Conservation (phyloP, 257 asterid genomes). For the Fraxinus americana region DNA sequence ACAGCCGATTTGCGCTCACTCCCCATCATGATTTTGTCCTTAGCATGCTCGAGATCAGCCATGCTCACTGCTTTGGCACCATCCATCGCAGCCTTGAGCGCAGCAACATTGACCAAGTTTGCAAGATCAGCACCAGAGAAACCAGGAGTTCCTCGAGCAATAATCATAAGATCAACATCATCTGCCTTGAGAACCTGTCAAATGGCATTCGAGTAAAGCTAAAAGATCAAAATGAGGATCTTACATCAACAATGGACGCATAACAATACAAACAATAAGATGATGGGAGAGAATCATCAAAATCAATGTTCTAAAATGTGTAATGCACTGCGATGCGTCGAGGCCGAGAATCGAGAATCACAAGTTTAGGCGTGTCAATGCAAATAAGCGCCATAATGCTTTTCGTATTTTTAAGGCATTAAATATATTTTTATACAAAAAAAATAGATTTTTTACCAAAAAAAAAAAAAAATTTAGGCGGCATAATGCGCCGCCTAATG, state of each 20-base stretch:
- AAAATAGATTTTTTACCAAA: no score
- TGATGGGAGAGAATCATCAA: background rate
- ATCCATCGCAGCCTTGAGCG: slow-evolving; percentile 90
- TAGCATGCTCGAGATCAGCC: slow-evolving; percentile 86
- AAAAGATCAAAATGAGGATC: background rate
- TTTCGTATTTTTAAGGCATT: no score
- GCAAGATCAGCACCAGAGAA: slow-evolving; percentile 98
- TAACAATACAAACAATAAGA: background rate
- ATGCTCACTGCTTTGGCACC: slow-evolving; percentile 75
- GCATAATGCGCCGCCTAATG: no score
- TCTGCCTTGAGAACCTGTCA: slow-evolving; percentile 83
- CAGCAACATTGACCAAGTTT: slow-evolving; percentile 82
- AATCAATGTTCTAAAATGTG: no score
- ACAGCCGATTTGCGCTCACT: slow-evolving; percentile 92
- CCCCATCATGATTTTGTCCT: slow-evolving; percentile 95
- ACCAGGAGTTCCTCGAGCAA: slow-evolving; percentile 91
- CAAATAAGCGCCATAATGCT: no score
- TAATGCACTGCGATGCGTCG: no score
- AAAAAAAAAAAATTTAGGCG: no score
- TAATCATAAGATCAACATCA: slow-evolving; percentile 80
- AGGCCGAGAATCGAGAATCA: no score
- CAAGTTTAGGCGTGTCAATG: no score
- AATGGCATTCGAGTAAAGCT: background rate
- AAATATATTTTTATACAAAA: no score
- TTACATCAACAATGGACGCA: background rate